Evolutionary conservation across 306 rosid genomes (phyloP), one percentile per base, ranked within the genome.

Genomic region (Hylodesmum podocarpum): DNA sequence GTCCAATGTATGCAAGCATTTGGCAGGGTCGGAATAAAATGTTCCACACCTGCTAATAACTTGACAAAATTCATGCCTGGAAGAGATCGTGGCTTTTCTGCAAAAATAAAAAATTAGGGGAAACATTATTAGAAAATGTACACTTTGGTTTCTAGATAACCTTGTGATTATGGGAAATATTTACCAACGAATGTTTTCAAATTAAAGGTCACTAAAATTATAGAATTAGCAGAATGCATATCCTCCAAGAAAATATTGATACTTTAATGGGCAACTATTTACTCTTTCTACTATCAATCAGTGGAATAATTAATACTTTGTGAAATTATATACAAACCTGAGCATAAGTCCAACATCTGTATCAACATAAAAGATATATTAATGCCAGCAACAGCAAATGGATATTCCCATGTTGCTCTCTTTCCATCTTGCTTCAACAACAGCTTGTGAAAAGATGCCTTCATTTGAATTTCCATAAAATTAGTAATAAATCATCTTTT

Each of bases 301-400:
- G 18, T 16, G 55, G 46, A 37, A 27, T n/a, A 19, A 50, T 51
- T 69, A 15, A 11, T 12, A 43, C n/a, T 2, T 39, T 5, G 19
- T 10, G 10, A 67, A 70, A 62, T 8, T 67, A 59, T 61, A 21
- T 53, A 53, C 88, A 41, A 58, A 95, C 99, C 97, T 63, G 92
- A 77, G 77, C 51, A 80, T 49, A 95, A 83, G 82, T 95, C 99
- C 86, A 95, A 84, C 97, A 95, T 89, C 82, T 84, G 92, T 77
- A 89, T 89, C 85, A 95, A 76, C 99, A 95, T 95, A 81, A 83
- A 92, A 27, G 99, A 86, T 68, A 95, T 78, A 58, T 95, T 95
- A 50, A 92, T 87, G 82, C 99, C 99, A 27, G 99, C 99, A 80
- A 85, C 99, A 65, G 97, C 97, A 78, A 95, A 95, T 18, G 99